Evolutionary conservation across 2,329 filamentous ascomycete species (phyloP), one percentile per base, ranked within the genome.

Genomic region (Myriangium duriaei): DNA sequence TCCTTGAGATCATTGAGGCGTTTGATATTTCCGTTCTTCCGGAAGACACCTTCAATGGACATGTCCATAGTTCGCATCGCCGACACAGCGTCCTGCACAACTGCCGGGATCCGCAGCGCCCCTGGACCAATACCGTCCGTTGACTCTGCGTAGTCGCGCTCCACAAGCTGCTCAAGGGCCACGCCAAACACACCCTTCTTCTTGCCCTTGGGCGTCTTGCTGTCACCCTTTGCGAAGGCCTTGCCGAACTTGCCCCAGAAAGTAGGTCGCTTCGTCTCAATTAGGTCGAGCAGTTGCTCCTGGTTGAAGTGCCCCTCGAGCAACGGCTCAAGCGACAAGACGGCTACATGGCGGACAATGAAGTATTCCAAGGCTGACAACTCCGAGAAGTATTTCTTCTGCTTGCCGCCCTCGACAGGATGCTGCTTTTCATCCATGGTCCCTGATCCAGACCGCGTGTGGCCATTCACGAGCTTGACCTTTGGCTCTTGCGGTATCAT

Each of bases 181-280:
- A 96, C 82, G 28, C 88, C 85, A 55, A 98, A 98, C 15, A 93
- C 79, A 29, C 85, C 88, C 65, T 92, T 93, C 64, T 92, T 93
- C 57, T 87, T 85, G 49, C 67, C 72, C 49, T 76, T 81, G 50
- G 91, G 82, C 48, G 84, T 85, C 59, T 88, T 91, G 38, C 33
- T 34, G 35, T 56, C 53, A 31, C 57, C 56, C 17, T 50, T 49
- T 35, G 49, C 45, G 55, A 96, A 94, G 1, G 87, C 88, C 56
- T 95, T 94, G 45, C 87, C 88, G 46, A 98, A 87, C 51, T 95
- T 95, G 58, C 88, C 91, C 91, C 91, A 98, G 61, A 98, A 94
- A 0, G 84, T 96, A 15, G 84, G 77, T 45, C 94, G 92, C 53
- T 84, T 79, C 2, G 84, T 85, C 59, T 98, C 91, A 45, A 98